Evolutionary conservation across 352 stramenopile genomes (phyloP).

Genomic region (Thraustochytrium aureum): DNA sequence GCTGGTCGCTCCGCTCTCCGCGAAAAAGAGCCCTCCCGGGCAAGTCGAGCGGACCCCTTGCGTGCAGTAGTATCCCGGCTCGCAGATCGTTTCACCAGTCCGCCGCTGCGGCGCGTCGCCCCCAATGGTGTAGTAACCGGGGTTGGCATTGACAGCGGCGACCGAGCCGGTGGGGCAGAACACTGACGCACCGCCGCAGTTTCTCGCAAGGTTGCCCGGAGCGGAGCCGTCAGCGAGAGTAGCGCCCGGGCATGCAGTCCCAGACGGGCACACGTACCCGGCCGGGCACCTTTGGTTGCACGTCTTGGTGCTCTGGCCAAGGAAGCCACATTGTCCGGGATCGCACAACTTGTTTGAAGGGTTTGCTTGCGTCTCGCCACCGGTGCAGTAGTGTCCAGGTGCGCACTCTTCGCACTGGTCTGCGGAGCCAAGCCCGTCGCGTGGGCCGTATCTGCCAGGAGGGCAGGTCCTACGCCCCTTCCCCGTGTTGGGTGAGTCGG

Average conservation of each 20-base stretch:
- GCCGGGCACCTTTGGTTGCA: slow-evolving; percentile 29
- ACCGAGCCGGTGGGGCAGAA: slow-evolving; percentile 24
- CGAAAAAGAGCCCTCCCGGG: slow-evolving; percentile 23
- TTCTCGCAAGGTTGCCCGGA: not conserved
- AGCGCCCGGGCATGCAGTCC: slow-evolving; percentile 5
- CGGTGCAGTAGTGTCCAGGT: slow-evolving; percentile 23
- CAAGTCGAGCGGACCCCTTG: slow-evolving; percentile 6
- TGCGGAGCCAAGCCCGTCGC: not conserved
- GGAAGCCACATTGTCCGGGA: slow-evolving; percentile 16
- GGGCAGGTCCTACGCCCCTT: slow-evolving; percentile 11
- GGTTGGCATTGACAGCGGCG: not conserved
- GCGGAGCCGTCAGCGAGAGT: not conserved
- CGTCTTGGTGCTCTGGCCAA: not conserved
- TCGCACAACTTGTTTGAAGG: not conserved
- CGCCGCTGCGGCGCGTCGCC: not conserved
- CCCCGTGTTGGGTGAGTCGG: not conserved
- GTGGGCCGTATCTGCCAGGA: not conserved
- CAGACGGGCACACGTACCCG: slow-evolving; percentile 14
- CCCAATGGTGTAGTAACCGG: slow-evolving; percentile 33
- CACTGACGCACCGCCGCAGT: slow-evolving; percentile 20
- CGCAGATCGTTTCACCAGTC: slow-evolving; percentile 21
- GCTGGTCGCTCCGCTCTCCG: not conserved
- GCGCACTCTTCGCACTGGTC: slow-evolving; percentile 36
- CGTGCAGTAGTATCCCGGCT: slow-evolving; percentile 39
- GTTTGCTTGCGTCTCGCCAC: not conserved